These are phyloP conservation scores for Colletotrichum kahawae DNA, from an alignment of 2,329 filamentous ascomycete species.

Conservation along the genomic window DNA sequence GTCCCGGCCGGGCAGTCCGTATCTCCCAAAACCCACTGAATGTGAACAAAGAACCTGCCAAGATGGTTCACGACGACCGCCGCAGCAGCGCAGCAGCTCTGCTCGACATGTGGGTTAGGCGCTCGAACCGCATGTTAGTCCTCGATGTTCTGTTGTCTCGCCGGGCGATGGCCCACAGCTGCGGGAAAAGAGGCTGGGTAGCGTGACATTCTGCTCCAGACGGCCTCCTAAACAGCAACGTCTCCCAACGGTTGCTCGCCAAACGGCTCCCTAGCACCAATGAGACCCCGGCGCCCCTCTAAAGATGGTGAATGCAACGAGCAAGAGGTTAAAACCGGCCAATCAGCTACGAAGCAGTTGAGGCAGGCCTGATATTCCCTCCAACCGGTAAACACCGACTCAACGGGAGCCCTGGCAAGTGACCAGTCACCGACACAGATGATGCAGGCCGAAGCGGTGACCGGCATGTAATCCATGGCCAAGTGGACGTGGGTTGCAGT, in stretches of 20 bases:
- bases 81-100: not conserved
- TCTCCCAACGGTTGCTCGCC: not conserved
- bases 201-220: not conserved
- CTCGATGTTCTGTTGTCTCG: not conserved
- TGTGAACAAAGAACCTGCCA: not conserved
- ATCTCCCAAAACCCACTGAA: not conserved
- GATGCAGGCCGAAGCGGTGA: conserved; percentile 13
- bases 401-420: not conserved
- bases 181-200: not conserved
- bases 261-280: not conserved
- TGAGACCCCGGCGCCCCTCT: not conserved
- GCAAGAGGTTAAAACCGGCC: not conserved
- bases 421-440: conserved; percentile 1
- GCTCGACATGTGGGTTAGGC: not conserved
- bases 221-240: not conserved
- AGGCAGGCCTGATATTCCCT: not conserved
- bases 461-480: too few species aligned
- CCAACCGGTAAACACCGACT: conserved; percentile 6
- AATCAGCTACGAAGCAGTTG: not conserved
- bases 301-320: not conserved
- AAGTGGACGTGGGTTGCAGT: too few species aligned
- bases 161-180: not conserved
- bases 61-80: not conserved
- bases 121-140: not conserved
- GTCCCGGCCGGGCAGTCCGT: not conserved